Evolutionary conservation across 106 monocot species (phyloP), one percentile per base, ranked within the genome.

Genomic region (Apostasia ramifera): DNA sequence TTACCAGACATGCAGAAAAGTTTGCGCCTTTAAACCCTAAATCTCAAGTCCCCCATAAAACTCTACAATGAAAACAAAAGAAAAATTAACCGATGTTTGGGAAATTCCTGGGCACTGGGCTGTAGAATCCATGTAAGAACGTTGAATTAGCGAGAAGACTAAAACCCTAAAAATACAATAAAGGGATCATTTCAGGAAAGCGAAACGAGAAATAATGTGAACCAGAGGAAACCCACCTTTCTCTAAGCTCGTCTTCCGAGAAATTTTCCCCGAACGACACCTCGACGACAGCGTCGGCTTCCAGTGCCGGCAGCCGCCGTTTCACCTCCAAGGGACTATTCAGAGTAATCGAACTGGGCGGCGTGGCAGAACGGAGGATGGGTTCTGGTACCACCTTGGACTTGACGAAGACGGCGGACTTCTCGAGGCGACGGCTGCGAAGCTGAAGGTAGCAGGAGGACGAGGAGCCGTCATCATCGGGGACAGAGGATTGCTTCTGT

Each of bases 371-470:
- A 37, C 65, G 68, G 44, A 44, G 44, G 45, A 11, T 57, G 3
- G 37, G 52, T 57, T 68, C 46, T 26, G 55, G 4, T 54, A 11
- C 15, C 6, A 54, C 55, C 47, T 14, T 64, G 49, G 66, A 8
- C 13, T 61, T 70, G 41, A 48, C 55, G 40, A 62, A 14, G 14
- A 77, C 37, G 6, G 40, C 65, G 5, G 77, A 68, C 65, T 94
- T 94, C 82, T 94, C 85, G 38, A 94, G 79, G 60, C 82, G 78
- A 43, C 91, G 78, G 72, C 81, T 86, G 2, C 91, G 79, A 40
- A 94, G 91, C 79, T 86, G 78, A 40, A 88, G 75, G 56, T 81
- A 81, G 46, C 50, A 69, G 40, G 66, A 63, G 5, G 85, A 70
- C 47, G 70, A 58, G 50, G 56, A 43, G 2, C 41, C 39, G 40